phyloP scores from a whole-genome alignment of 805 yeast genomes.

The Candida khao-thaluensis region DNA sequence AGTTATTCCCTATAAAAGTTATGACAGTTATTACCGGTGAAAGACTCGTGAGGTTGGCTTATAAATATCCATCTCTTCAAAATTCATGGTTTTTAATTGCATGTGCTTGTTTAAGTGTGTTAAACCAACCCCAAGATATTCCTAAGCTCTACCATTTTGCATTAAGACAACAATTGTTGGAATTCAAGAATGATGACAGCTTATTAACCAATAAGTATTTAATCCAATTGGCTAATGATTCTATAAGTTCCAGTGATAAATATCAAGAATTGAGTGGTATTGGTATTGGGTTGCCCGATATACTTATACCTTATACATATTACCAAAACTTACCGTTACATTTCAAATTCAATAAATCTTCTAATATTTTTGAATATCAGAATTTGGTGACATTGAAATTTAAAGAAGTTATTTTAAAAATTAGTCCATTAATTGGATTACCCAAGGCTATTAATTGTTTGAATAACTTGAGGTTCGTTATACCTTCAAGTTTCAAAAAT shows the following conservation, averaged over 20 bases:
- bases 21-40: constrained; percentile 42
- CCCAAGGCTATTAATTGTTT: constrained; percentile 84
- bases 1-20: too few relatives aligned
- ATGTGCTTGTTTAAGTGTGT: constrained; percentile 75
- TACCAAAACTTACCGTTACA: constrained; percentile 37
- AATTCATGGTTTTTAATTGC: constrained; percentile 76
- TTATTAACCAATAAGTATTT: constrained; percentile 34
- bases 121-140: constrained; percentile 79
- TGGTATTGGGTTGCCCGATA: constrained; percentile 44
- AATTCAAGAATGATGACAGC: constrained; percentile 21
- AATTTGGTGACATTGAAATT: constrained; percentile 48
- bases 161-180: constrained; percentile 43
- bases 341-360: constrained; percentile 31
- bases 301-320: constrained; percentile 39
- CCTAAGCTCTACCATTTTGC: constrained; percentile 76
- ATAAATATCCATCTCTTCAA: constrained; percentile 52
- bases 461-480: constrained; percentile 57
- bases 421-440: constrained; percentile 76
- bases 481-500: constrained; percentile 50
- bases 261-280: constrained; percentile 38
- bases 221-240: constrained; percentile 38
- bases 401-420: constrained; percentile 75
- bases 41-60: constrained; percentile 52
- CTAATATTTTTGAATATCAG: constrained; percentile 38
- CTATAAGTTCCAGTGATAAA: constrained; percentile 37